phyloP scores from a whole-genome alignment of 805 yeast species.

The Suhomyces tanzawaensis region DNA sequence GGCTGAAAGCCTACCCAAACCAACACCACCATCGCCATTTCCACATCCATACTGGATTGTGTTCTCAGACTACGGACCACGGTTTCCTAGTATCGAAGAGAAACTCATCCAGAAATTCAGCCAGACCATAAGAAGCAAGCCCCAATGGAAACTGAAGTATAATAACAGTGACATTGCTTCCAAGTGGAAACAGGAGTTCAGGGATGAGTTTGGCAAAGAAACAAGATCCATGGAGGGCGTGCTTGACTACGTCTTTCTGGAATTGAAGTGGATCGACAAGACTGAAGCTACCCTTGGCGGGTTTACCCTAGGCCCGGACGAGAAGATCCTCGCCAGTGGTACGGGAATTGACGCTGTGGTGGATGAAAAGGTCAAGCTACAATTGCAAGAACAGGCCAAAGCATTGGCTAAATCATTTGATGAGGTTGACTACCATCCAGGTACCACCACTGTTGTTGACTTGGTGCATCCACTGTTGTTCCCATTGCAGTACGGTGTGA shows the following conservation, averaged over 20 bases:
- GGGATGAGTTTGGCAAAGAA: conserved; percentile 2
- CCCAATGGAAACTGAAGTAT: conserved; percentile 25
- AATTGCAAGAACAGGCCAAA: not conserved
- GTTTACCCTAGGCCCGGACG: conserved; percentile 8
- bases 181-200: conserved; percentile 27
- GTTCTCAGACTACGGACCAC: not conserved
- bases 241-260: conserved; percentile 13
- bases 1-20: no score
- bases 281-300: conserved; percentile 8
- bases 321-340: conserved; percentile 8
- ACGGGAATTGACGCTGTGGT: not conserved
- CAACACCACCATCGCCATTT: no score
- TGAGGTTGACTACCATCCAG: conserved; percentile 14
- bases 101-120: conserved; percentile 1
- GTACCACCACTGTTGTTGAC: conserved; percentile 14
- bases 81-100: conserved; percentile 1
- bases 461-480: conserved; percentile 22
- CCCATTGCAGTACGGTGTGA: conserved; percentile 15
- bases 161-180: conserved; percentile 17
- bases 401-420: conserved; percentile 4
- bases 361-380: conserved; percentile 1
- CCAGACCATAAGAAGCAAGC: conserved; percentile 1
- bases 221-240: conserved; percentile 10
- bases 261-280: conserved; percentile 14
- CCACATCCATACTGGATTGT: not conserved